Evolutionary conservation across 2,329 filamentous ascomycete species (phyloP).

Genomic region (Botrytis galanthina): DNA sequence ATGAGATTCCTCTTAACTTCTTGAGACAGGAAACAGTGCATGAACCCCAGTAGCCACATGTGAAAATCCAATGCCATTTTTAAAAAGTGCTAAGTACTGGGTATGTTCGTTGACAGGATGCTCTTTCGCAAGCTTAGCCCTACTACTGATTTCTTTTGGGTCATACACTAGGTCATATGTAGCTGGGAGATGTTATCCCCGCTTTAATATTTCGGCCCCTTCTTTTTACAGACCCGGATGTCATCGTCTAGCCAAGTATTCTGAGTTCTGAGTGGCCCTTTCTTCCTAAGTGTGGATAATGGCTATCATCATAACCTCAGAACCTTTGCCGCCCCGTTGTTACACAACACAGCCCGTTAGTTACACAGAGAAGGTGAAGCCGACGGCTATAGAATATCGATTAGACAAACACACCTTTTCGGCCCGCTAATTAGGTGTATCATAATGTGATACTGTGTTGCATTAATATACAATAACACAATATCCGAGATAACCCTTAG

Average conservation of each 20-base stretch:
- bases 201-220: background rate
- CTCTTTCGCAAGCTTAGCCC: background rate
- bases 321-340: background rate
- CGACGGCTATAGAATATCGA: background rate
- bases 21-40: background rate
- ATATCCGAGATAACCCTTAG: background rate
- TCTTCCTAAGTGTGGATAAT: background rate
- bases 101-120: background rate
- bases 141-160: background rate
- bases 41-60: background rate
- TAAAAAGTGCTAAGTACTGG: background rate
- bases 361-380: background rate
- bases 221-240: conserved; percentile 2
- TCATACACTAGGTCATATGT: background rate
- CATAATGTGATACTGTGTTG: background rate
- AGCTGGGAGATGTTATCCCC: background rate
- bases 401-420: background rate
- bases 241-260: background rate
- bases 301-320: background rate
- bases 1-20: background rate
- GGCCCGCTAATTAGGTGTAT: background rate
- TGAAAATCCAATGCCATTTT: conserved; percentile 5
- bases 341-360: background rate
- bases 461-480: background rate
- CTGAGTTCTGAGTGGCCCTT: background rate